Percentiles rank a stretch among this genome's conserved stretches.
Evolutionary conservation across 176 grass and related monocot genomes (phyloP).

Genomic region (Poa pratensis): DNA sequence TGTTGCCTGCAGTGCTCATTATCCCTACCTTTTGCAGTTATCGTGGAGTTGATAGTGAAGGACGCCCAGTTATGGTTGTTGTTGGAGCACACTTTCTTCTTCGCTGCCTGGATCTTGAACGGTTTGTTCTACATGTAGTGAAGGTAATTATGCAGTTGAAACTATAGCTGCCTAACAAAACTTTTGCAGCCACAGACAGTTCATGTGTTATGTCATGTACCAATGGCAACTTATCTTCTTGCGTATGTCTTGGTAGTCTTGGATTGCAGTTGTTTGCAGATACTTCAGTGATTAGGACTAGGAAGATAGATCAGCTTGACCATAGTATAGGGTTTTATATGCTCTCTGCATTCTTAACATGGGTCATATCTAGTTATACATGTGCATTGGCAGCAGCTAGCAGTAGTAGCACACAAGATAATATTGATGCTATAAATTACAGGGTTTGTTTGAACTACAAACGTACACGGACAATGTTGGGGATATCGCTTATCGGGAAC

Average conservation of each 20-base stretch:
- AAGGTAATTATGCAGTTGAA: conserved; percentile 60
- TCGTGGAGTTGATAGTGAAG: conserved; percentile 88
- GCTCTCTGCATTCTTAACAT: conserved; percentile 14
- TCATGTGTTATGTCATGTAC: conserved; percentile 3
- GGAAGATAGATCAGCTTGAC: conserved; percentile 12
- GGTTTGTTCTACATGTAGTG: conserved; percentile 88
- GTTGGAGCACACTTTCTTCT: conserved; percentile 98
- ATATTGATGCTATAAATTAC: conserved; percentile 1
- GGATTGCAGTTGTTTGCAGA: conserved; percentile 8
- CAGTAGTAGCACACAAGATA: neutral
- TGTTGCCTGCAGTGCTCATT: conserved; percentile 25
- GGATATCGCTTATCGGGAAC: too few species aligned
- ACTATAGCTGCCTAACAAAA: neutral
- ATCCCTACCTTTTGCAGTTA: conserved; percentile 56
- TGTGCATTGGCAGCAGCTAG: neutral
- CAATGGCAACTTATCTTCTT: conserved; percentile 25
- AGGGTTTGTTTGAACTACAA: conserved; percentile 13
- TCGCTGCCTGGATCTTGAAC: conserved; percentile 91
- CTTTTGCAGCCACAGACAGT: neutral
- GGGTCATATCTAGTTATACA: neutral
- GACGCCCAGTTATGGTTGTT: conserved; percentile 85
- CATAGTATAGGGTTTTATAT: conserved; percentile 1
- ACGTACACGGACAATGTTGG: too few species aligned
- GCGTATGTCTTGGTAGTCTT: neutral
- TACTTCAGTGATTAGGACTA: neutral